Percentiles rank a stretch among this genome's conserved stretches.
phyloP scores from a whole-genome alignment of 2,329 filamentous ascomycete genomes.

The Clathrospora elynae region DNA sequence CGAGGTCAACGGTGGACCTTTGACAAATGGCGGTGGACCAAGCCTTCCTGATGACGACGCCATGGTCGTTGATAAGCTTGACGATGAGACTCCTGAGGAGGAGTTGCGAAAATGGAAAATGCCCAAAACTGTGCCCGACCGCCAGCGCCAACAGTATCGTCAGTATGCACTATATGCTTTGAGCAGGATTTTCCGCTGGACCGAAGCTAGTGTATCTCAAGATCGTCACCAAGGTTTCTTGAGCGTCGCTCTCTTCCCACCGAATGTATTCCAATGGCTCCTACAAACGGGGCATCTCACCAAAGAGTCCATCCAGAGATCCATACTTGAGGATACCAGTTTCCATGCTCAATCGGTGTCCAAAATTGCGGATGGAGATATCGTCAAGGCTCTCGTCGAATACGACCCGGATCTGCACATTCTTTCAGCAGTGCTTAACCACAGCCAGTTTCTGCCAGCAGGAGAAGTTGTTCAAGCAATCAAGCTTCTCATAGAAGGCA shows the following conservation, averaged over 20 bases:
- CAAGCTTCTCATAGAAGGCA: slow-evolving; percentile 69
- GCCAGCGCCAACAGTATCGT: slow-evolving; percentile 64
- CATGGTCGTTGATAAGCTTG: slow-evolving; percentile 22
- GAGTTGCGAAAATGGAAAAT: slow-evolving; percentile 56
- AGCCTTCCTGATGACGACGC: slow-evolving; percentile 25
- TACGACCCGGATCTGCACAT: slow-evolving; percentile 72
- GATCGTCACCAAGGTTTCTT: slow-evolving; percentile 30
- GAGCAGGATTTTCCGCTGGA: slow-evolving; percentile 54
- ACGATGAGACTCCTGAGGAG: slow-evolving; percentile 24
- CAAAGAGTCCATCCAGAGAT: slow-evolving; percentile 52
- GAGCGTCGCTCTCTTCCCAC: slow-evolving; percentile 53
- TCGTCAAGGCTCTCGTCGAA: slow-evolving; percentile 66
- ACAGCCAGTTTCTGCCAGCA: slow-evolving; percentile 66
- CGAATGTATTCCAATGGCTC: slow-evolving; percentile 63
- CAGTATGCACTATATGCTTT: slow-evolving; percentile 65
- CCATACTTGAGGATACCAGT: slow-evolving; percentile 38
- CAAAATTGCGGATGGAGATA: slow-evolving; percentile 62
- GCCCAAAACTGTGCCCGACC: slow-evolving; percentile 35
- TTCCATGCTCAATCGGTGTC: slow-evolving; percentile 54
- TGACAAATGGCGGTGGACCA: slow-evolving; percentile 30
- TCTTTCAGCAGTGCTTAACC: slow-evolving; percentile 66
- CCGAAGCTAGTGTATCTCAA: slow-evolving; percentile 17
- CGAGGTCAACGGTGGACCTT: slow-evolving; percentile 24
- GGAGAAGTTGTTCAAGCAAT: slow-evolving; percentile 70
- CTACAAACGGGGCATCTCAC: slow-evolving; percentile 61